Base-by-base conservation (phyloP, 2,329 filamentous ascomycete genomes). In the Magnaporthiopsis incrustans region DNA sequence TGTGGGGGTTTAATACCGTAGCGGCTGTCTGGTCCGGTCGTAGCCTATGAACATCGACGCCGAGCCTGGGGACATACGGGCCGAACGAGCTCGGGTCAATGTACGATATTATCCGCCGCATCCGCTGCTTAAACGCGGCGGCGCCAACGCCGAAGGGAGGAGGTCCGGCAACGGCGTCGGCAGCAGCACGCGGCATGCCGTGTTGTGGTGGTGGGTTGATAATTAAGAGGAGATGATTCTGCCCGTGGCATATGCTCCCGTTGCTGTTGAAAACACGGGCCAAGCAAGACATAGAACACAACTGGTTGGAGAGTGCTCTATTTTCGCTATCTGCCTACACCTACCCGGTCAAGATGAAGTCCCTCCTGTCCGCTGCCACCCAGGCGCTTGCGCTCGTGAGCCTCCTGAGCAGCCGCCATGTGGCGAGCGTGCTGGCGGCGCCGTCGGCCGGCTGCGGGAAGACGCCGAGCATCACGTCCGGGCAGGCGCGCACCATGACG, bases 401-500 rank as follows among this genome's bases (percentile, higher is more conserved):
- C 44, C 44, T 57, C 2, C 44, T 62, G 8, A 44, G 60, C 18
- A 62, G 60, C 27, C 26, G 60, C 27, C 26, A 32, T n/a, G 27
- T 61, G 1, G 1, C 44, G 25, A 14, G 15, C 60, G 50, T 53
- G 38, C 18, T 62, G 7, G 60, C 60, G 15, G 60, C 60, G 15
- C 26, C 44, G 4, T 25, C 33, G 27, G n/a, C 27, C 60, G 60
- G 60, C 60, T 62, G 60, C 44, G 60, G 60, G 26, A 33, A 32
- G 27, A 50, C 27, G 7, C 25, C 60, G 10, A 56, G 44, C 60
- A 32, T 62, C 18, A n/a, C 26, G 3, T 57, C 60, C 7, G 44
- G 69, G 64, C 74, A 74, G 57, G 26, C 25, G 15, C 60, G 15
- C 18, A 32, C 27, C 26, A 10, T 62, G 26, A 62, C 12, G 15